Conservation (phyloP, 441 rosid species). For the Pelargonium fulgidum region DNA sequence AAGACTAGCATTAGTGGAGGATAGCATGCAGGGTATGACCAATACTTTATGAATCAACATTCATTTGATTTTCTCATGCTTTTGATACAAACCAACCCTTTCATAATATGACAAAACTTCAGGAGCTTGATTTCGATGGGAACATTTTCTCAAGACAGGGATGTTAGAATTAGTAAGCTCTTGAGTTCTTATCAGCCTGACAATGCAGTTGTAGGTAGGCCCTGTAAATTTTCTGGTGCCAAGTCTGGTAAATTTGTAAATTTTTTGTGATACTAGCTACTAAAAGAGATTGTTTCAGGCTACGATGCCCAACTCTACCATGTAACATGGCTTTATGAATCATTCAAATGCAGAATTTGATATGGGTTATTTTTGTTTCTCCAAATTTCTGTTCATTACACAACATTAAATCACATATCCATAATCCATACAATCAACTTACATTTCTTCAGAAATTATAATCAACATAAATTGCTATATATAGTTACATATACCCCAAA, state of each 20-base stretch:
- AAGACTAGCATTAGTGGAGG: slow-evolving; percentile 39
- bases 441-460: neutral
- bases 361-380: neutral
- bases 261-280: neutral
- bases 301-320: neutral
- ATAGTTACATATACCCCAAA: slow-evolving; percentile 35
- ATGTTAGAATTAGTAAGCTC: neutral
- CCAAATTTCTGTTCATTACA: neutral
- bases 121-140: neutral
- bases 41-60: slow-evolving; percentile 10
- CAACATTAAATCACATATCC: neutral
- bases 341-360: neutral
- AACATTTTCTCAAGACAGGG: too few relatives aligned
- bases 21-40: slow-evolving; percentile 24
- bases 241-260: neutral
- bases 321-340: neutral
- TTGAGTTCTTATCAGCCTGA: neutral
- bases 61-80: neutral
- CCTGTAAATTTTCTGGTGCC: neutral
- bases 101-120: neutral
- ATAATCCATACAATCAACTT: neutral
- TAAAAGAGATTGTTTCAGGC: neutral
- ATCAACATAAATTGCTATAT: slow-evolving; percentile 1
- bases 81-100: too few relatives aligned
- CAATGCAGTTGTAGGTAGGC: too few relatives aligned